Evolutionary conservation across 2,329 filamentous ascomycete genomes (phyloP).

Genomic region (Fusarium odoratissimum): DNA sequence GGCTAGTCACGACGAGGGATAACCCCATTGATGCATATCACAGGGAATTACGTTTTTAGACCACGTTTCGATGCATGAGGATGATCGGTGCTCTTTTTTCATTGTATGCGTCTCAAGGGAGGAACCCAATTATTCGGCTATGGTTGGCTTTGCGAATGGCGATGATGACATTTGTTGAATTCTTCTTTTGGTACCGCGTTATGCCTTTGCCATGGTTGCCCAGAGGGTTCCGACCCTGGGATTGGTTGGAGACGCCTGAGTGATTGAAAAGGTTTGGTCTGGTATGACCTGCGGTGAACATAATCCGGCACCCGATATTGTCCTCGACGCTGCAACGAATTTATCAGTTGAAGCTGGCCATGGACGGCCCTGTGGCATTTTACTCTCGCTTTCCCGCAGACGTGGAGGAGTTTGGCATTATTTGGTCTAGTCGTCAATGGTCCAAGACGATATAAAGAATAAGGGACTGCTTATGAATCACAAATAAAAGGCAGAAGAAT

Average conservation of each 20-base stretch:
- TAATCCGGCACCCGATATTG: constrained; percentile 37
- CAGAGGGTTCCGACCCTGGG: constrained; percentile 33
- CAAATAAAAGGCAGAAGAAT: constrained; percentile 35
- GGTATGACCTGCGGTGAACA: constrained; percentile 35
- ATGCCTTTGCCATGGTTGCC: constrained; percentile 40
- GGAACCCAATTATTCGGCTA: constrained; percentile 41
- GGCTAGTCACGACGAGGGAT: constrained; percentile 44
- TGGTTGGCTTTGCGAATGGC: constrained; percentile 42
- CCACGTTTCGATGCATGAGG: constrained; percentile 63
- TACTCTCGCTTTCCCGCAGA: constrained; percentile 42
- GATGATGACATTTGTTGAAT: constrained; percentile 38
- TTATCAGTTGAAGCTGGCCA: constrained; percentile 47
- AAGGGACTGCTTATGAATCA: constrained; percentile 35
- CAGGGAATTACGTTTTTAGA: constrained; percentile 58
- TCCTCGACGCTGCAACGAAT: constrained; percentile 42
- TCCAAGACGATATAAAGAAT: constrained; percentile 40
- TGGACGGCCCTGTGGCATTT: constrained; percentile 43
- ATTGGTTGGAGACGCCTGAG: constrained; percentile 38
- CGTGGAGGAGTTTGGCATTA: constrained; percentile 38
- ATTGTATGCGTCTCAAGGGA: constrained; percentile 52
- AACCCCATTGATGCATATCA: constrained; percentile 52
- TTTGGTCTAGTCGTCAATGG: constrained; percentile 37
- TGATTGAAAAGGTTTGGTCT: constrained; percentile 39
- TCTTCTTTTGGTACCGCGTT: constrained; percentile 41
- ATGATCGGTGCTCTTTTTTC: constrained; percentile 55